Conservation (phyloP, 352 stramenopile species). For the Phytophthora meadii region DNA sequence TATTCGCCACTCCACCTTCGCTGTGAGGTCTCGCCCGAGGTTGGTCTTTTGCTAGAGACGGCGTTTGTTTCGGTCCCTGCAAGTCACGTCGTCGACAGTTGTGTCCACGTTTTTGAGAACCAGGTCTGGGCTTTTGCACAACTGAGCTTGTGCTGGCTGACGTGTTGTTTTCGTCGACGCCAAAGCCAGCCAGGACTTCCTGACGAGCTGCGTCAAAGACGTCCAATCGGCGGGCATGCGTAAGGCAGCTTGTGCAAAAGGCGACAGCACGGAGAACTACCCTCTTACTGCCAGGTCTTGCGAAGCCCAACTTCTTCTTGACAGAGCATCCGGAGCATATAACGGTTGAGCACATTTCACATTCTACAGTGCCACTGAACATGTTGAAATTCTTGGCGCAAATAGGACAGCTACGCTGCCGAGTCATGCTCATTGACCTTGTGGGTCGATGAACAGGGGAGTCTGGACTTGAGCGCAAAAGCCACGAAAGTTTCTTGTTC, state of each 20-base stretch:
- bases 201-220: conserved; percentile 34
- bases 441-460: conserved; percentile 12
- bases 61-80: conserved; percentile 1
- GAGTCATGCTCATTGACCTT: conserved; percentile 15
- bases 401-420: conserved; percentile 34
- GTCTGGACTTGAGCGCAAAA: conserved; percentile 34
- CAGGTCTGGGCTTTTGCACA: conserved; percentile 2
- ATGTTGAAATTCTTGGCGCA: conserved; percentile 38
- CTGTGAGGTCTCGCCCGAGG: conserved; percentile 9
- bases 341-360: conserved; percentile 35
- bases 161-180: conserved; percentile 6
- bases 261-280: conserved; percentile 26
- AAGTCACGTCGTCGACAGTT: conserved; percentile 32
- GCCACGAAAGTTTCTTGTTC: conserved; percentile 53
- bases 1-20: conserved; percentile 12
- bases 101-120: conserved; percentile 11
- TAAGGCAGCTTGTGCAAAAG: conserved; percentile 43
- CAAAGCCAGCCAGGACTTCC: conserved; percentile 27
- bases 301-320: conserved; percentile 43
- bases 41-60: conserved; percentile 12
- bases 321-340: conserved; percentile 37
- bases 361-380: conserved; percentile 32
- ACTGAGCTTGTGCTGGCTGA: conserved; percentile 18
- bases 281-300: conserved; percentile 26
- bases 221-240: conserved; percentile 28